phyloP scores from a whole-genome alignment of 306 rosid species.

The Hippophae gyantsensis region DNA sequence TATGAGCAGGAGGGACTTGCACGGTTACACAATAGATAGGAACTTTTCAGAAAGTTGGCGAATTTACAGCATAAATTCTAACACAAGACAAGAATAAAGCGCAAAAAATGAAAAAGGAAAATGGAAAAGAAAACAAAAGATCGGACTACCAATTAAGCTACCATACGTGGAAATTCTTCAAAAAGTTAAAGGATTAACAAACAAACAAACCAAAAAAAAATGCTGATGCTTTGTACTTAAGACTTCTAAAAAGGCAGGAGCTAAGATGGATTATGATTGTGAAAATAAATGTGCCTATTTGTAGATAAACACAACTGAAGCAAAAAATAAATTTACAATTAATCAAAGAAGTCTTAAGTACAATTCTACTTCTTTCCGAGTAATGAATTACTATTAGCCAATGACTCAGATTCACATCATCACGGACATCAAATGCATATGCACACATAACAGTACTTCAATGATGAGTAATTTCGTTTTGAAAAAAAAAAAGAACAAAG shows the following conservation, averaged over 20 bases:
- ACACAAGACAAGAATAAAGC: slow-evolving; percentile 29
- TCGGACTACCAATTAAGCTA: neutral
- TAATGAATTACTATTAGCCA: neutral
- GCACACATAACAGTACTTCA: neutral
- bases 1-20: slow-evolving; percentile 19
- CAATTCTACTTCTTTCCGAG: neutral
- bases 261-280: neutral
- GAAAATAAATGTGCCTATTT: neutral
- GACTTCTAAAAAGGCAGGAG: neutral
- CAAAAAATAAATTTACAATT: neutral
- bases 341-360: too few species aligned
- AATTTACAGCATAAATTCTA: slow-evolving; percentile 31
- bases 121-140: slow-evolving; percentile 11
- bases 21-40: slow-evolving; percentile 12
- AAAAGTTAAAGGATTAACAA: slow-evolving; percentile 18
- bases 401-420: neutral
- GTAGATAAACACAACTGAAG: neutral
- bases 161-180: neutral
- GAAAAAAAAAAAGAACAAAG: neutral
- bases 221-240: neutral
- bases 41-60: slow-evolving; percentile 19
- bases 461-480: neutral
- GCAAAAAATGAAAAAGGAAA: neutral
- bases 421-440: neutral
- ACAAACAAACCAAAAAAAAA: neutral